These are phyloP conservation scores for Saccharomycopsis malanga DNA, from an alignment of 805 yeast species.

Conservation along the genomic window DNA sequence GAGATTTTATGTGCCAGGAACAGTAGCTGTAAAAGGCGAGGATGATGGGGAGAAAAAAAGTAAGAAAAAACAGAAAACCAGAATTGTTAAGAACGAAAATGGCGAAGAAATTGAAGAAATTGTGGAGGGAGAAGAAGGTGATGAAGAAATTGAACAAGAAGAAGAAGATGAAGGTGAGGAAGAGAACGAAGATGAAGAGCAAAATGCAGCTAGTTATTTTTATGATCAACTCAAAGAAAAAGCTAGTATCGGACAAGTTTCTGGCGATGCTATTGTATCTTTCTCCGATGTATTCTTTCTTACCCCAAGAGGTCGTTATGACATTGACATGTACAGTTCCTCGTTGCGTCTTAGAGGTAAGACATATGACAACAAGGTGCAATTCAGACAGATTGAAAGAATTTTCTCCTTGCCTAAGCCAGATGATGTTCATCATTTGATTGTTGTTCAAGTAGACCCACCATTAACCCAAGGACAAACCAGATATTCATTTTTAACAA, in stretches of 20 bases:
- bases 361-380: constrained; percentile 94
- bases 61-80: constrained; percentile 27
- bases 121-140: constrained; percentile 30
- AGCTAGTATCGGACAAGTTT: constrained; percentile 89
- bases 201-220: constrained; percentile 74
- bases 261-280: constrained; percentile 92
- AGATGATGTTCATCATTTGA: constrained; percentile 83
- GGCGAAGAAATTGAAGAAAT: too few relatives aligned
- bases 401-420: constrained; percentile 90
- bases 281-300: constrained; percentile 85
- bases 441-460: constrained; percentile 89
- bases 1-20: constrained; percentile 91
- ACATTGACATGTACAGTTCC: constrained; percentile 84
- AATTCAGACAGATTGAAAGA: constrained; percentile 82
- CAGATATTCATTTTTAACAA: constrained; percentile 82
- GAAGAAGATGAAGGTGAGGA: constrained; percentile 25
- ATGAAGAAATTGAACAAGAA: too few relatives aligned
- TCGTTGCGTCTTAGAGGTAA: constrained; percentile 92
- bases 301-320: constrained; percentile 98
- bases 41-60: constrained; percentile 35
- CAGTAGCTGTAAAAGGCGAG: constrained; percentile 42
- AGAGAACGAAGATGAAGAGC: constrained; percentile 38
- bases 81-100: constrained; percentile 27
- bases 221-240: constrained; percentile 87
- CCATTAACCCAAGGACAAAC: constrained; percentile 98